Evolutionary conservation across 2,329 filamentous ascomycete genomes (phyloP).

Genomic region (Penicillium sumatraense): DNA sequence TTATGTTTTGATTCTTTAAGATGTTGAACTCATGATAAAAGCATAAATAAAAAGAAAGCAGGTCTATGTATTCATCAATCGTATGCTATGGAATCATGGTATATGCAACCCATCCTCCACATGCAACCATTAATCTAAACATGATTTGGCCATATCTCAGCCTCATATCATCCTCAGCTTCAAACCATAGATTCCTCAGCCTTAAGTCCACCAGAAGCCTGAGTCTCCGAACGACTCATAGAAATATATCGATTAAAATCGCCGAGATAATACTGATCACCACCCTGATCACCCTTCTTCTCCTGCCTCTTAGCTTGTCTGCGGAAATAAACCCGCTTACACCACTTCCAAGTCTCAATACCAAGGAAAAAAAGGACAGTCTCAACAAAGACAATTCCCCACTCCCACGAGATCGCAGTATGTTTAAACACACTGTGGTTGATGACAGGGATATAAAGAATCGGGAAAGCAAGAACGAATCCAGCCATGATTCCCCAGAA

Average conservation of each 20-base stretch:
- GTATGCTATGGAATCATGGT: not conserved
- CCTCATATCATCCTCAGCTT: not conserved
- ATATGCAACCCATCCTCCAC: not conserved
- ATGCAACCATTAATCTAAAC: not conserved
- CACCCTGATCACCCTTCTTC: slow-evolving; percentile 8
- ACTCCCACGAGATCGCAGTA: slow-evolving; percentile 69
- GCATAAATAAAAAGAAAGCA: not conserved
- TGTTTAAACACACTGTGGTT: slow-evolving; percentile 71
- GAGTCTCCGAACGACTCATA: slow-evolving; percentile 38
- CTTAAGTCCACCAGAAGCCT: slow-evolving; percentile 31
- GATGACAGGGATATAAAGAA: slow-evolving; percentile 70
- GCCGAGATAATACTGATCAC: slow-evolving; percentile 17
- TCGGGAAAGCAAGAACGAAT: slow-evolving; percentile 62
- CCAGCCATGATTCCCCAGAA: slow-evolving; percentile 67
- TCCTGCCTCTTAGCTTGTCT: slow-evolving; percentile 24
- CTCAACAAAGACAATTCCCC: slow-evolving; percentile 68
- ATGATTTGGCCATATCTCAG: too few species aligned
- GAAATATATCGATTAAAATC: slow-evolving; percentile 40
- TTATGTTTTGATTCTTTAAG: not conserved
- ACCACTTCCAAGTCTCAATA: slow-evolving; percentile 70
- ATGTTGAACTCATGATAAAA: not conserved
- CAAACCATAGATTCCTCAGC: slow-evolving; percentile 35
- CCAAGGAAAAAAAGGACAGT: slow-evolving; percentile 66
- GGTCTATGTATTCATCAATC: not conserved
- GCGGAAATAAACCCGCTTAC: slow-evolving; percentile 62